phyloP scores from a whole-genome alignment of 768 basidiomycete species.

The Tylopilus intermedius region DNA sequence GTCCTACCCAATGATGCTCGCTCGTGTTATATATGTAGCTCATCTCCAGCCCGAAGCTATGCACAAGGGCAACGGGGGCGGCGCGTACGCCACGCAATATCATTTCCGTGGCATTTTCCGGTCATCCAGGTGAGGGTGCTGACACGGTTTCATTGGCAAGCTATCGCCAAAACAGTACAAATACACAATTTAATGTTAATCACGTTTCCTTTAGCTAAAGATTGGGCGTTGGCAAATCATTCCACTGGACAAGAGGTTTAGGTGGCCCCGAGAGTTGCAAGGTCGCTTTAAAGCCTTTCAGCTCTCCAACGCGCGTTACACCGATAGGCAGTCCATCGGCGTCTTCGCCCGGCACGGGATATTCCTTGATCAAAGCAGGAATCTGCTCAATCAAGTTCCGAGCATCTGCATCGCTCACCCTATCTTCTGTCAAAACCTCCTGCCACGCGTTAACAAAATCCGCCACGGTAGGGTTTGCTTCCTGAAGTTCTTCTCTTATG shows the following conservation, averaged over 20 bases:
- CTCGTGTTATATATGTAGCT: no score
- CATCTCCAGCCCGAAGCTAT: no score
- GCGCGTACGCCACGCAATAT: no score
- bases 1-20: no score
- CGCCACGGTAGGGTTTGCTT: constrained; percentile 49
- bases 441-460: constrained; percentile 67
- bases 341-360: constrained; percentile 53
- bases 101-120: no score
- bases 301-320: constrained; percentile 61
- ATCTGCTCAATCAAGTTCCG: constrained; percentile 49
- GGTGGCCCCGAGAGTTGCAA: constrained; percentile 53
- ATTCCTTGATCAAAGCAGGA: constrained; percentile 49
- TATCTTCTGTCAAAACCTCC: constrained; percentile 35
- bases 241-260: constrained; percentile 69
- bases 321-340: constrained; percentile 41
- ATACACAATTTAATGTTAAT: neutral
- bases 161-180: neutral
- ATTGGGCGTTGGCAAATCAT: constrained; percentile 60
- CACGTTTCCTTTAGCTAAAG: constrained; percentile 34
- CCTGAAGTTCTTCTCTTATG: constrained; percentile 49
- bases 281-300: constrained; percentile 58
- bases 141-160: no score
- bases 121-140: no score
- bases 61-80: no score
- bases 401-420: constrained; percentile 38